A percentile compares a stretch with the other conserved stretches of the same genome.
Conservation (phyloP, 2,329 filamentous ascomycete species). For the Colletotrichum sp. region DNA sequence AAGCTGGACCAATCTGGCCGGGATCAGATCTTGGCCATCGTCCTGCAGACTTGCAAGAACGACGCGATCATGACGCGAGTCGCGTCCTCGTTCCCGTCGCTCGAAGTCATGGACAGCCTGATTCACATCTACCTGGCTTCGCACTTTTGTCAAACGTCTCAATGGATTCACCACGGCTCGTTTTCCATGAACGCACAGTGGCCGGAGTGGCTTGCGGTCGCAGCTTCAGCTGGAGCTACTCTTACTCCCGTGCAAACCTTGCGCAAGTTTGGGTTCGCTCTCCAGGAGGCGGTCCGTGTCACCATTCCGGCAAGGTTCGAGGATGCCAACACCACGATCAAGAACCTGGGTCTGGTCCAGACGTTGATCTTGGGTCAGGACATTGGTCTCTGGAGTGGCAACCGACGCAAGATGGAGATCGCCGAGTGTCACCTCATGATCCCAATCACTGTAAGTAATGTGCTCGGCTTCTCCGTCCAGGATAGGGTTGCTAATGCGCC, state of each 20-base stretch:
- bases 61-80: constrained; percentile 54
- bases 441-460: constrained; percentile 45
- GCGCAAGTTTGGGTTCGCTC: constrained; percentile 63
- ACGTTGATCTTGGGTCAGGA: constrained; percentile 54
- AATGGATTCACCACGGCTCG: constrained; percentile 67
- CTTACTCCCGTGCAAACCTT: constrained; percentile 62
- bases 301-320: constrained; percentile 43
- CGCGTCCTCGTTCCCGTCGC: constrained; percentile 66
- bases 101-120: constrained; percentile 64
- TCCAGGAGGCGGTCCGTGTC: constrained; percentile 56
- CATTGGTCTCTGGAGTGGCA: constrained; percentile 59
- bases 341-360: constrained; percentile 54
- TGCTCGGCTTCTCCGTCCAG: not conserved
- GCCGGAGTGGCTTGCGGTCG: constrained; percentile 65
- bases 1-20: constrained; percentile 52
- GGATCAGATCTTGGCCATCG: constrained; percentile 68
- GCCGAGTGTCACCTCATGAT: constrained; percentile 54
- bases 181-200: constrained; percentile 60
- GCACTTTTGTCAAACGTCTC: constrained; percentile 60
- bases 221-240: constrained; percentile 65
- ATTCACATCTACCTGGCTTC: constrained; percentile 65
- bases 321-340: constrained; percentile 49
- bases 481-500: not conserved
- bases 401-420: constrained; percentile 61
- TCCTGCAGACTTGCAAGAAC: constrained; percentile 63